Percentiles rank a stretch among this genome's conserved stretches.
phyloP scores from a whole-genome alignment of 495 filamentous ascomycete species.

The Penicillium salamii region DNA sequence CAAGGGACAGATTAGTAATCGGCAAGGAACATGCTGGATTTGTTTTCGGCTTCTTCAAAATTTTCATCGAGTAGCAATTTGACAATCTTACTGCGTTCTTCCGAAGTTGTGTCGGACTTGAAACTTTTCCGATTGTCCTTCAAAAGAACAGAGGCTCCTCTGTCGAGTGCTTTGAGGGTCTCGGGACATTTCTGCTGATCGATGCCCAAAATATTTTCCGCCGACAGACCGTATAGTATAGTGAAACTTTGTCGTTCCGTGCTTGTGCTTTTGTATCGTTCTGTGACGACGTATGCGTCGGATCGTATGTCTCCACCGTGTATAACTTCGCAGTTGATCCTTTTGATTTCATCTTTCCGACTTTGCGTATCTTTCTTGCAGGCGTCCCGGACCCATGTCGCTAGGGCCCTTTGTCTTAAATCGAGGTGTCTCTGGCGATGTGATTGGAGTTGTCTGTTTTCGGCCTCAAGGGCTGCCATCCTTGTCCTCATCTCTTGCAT shows the following conservation, averaged over 20 bases:
- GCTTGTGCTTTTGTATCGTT: conserved; percentile 3
- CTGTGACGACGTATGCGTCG: conserved; percentile 6
- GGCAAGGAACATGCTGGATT: conserved; percentile 10
- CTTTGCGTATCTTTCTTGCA: neutral
- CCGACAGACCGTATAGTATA: conserved; percentile 6
- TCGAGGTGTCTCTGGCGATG: conserved; percentile 5
- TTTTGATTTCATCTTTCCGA: neutral
- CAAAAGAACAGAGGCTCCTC: conserved; percentile 7
- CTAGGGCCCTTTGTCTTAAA: conserved; percentile 3
- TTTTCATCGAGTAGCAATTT: conserved; percentile 1
- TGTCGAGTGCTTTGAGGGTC: conserved; percentile 3
- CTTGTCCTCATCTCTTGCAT: neutral
- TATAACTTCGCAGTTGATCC: conserved; percentile 3
- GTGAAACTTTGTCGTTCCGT: conserved; percentile 5
- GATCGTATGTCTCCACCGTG: conserved; percentile 4
- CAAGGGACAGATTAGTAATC: too few relatives aligned
- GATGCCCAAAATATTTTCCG: conserved; percentile 9
- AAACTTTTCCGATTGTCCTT: neutral
- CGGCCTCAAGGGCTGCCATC: too few relatives aligned
- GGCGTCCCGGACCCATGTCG: conserved; percentile 5
- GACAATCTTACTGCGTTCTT: conserved; percentile 7
- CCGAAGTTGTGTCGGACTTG: conserved; percentile 1
- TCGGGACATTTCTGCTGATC: conserved; percentile 1
- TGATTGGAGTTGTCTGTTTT: neutral
- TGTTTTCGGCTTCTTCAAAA: conserved; percentile 13